Evolutionary conservation across 2,329 filamentous ascomycete species (phyloP).

Genomic region (Cordyceps cateniannulata): DNA sequence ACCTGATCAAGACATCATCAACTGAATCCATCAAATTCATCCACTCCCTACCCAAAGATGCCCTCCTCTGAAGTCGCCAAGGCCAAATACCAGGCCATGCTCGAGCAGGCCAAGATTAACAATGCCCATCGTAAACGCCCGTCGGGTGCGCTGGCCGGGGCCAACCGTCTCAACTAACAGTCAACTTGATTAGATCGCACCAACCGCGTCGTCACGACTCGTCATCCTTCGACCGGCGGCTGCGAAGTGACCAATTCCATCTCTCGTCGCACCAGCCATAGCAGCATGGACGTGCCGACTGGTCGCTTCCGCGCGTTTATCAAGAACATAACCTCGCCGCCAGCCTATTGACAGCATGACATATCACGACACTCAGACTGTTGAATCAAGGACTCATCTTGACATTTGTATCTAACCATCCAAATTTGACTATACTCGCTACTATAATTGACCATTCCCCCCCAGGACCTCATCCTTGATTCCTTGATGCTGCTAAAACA

Average conservation of each 20-base stretch:
- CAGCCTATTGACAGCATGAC: constrained; percentile 2
- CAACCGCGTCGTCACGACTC: constrained; percentile 13
- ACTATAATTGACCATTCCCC: too few relatives aligned
- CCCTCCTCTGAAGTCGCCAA: constrained; percentile 5
- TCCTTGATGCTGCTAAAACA: too few relatives aligned
- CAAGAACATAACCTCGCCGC: constrained; percentile 14
- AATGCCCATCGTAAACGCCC: constrained; percentile 11
- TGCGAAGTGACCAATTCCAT: constrained; percentile 14
- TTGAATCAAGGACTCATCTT: too few relatives aligned
- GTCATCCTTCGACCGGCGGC: constrained; percentile 13
- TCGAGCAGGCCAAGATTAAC: constrained; percentile 11
- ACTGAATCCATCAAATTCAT: too few relatives aligned
- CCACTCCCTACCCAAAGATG: neutral
- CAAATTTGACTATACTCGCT: too few relatives aligned
- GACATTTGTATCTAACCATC: neutral
- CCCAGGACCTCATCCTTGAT: too few relatives aligned
- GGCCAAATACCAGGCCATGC: constrained; percentile 11
- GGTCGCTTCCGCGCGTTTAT: constrained; percentile 13
- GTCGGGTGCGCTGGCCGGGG: neutral
- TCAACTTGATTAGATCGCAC: constrained; percentile 13
- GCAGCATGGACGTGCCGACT: constrained; percentile 4
- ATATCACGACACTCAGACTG: too few relatives aligned
- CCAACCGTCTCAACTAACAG: too few relatives aligned
- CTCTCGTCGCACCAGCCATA: constrained; percentile 12
- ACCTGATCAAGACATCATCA: too few relatives aligned